Evolutionary conservation across 768 basidiomycete genomes (phyloP), one percentile per base, ranked within the genome.

Genomic region (Pulveroboletus sp.): DNA sequence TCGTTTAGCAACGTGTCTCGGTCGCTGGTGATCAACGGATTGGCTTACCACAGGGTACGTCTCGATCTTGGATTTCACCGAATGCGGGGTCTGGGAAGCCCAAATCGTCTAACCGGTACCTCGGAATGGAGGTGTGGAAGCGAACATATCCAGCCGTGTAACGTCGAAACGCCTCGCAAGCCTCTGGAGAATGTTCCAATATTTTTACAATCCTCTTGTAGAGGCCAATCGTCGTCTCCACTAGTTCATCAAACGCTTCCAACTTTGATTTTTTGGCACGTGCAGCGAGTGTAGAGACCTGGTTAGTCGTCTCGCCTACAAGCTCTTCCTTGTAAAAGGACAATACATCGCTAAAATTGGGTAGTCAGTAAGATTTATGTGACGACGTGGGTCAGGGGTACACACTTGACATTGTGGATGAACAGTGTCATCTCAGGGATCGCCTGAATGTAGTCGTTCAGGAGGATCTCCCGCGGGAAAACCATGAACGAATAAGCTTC

Each of bases 321-420:
- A 60, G 45, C 43, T 75, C 73, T 61, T 75, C 74, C 48, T 75
- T 67, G 49, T 75, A 70, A 45, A 75, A 74, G 0, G 68, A 74
- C 2, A 73, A 52, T 24, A 74, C 55, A 31, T 75, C 73, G 47
- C 73, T 75, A 20, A 34, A 59, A 25, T 24, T 4, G 21, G 2
- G 16, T 16, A 7, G 11, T 45, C 5, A 37, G n/a, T 25, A 13
- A 27, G 3, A 2, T 3, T 29, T 2, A n/a, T 19, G 6, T 34
- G 10, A 2, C n/a, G 20, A 27, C 25, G 32, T 11, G 36, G 5
- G 7, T 20, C 14, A 21, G 16, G 21, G 19, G 12, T 8, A 63
- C 70, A 44, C 20, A 75, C 75, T 75, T 75, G 41, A 51, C 60
- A 20, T 68, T 65, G 24, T 67, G 59, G 23, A 71, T 63, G 50